Base-by-base conservation (phyloP, 2,329 filamentous ascomycete genomes). In the Aspergillus viridinutans region DNA sequence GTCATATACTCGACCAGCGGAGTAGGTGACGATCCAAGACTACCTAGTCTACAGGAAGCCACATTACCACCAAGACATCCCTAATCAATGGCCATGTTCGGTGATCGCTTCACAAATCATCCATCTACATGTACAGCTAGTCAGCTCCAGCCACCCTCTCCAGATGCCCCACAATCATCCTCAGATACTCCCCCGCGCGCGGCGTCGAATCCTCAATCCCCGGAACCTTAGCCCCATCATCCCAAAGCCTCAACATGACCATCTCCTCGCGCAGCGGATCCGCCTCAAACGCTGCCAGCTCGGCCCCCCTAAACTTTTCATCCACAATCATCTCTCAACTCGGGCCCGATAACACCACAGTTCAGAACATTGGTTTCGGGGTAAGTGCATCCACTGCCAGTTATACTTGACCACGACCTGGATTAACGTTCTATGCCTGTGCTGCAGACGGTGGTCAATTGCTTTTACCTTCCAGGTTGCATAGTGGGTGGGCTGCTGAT, bases 181-280 rank as follows among this genome's bases (percentile, higher is more conserved):
- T 58, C 35, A 64, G 38, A 61, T 73, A 72, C 0, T 58, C 25
- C 14, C 55, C 21, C 12, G 67, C 65, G 7, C 69, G 65, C n/a
- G 69, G 70, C 3, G 66, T 72, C 2, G 38, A 56, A 20, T 58
- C 57, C 56, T 67, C 60, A 45, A 69, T 52, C 0, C 61, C 69
- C 21, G 61, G 65, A 35, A 73, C 58, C 56, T 76, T 76, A 0
- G 73, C 73, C 8, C 58, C 60, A 63, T 76, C 74, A 58, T 76
- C 74, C 71, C 72, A 76, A 47, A 67, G 60, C 20, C 74, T 66
- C 17, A 76, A 58, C 1, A 65, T 64, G 8, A 75, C 68, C 68
- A 76, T 75, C 6, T 69, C 64, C 49, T 74, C 66, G 3, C 67
- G 63, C 25, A 73, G 62, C 0, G 69, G 72, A 63, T 75, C 67